These are phyloP conservation scores for Begonia masoniana DNA, from an alignment of 306 rosid genomes.

Conservation along the genomic window DNA sequence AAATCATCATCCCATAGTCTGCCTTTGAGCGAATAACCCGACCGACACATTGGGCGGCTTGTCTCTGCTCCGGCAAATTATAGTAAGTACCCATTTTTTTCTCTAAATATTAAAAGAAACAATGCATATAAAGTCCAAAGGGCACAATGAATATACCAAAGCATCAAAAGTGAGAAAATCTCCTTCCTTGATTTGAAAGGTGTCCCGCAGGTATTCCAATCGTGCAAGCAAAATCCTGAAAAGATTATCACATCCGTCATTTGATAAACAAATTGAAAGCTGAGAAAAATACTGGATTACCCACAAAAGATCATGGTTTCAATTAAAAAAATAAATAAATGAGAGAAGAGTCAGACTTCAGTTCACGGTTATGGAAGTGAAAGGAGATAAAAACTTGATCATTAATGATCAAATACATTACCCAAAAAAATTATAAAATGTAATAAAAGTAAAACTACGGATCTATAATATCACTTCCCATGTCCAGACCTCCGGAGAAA, in stretches of 20 bases:
- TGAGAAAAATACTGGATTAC: not conserved
- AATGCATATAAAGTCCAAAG: not conserved
- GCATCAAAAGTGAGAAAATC: conserved; percentile 96
- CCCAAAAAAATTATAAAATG: too few relatives aligned
- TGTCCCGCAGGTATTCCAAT: conserved; percentile 67
- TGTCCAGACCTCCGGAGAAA: too few relatives aligned
- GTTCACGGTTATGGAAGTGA: too few relatives aligned
- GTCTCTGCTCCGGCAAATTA: conserved; percentile 48
- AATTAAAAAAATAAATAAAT: too few relatives aligned
- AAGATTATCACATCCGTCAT: not conserved
- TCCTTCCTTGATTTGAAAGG: conserved; percentile 90
- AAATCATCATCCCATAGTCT: conserved; percentile 98
- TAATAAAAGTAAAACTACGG: too few relatives aligned
- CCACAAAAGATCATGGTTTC: too few relatives aligned
- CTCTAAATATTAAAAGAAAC: conserved; percentile 5
- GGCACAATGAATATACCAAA: conserved; percentile 35
- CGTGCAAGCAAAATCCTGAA: conserved; percentile 86
- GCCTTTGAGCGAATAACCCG: conserved; percentile 95
- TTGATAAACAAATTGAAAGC: not conserved
- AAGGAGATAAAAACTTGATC: too few relatives aligned
- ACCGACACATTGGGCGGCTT: conserved; percentile 97
- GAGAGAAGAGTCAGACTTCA: too few relatives aligned
- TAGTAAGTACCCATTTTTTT: conserved; percentile 3
- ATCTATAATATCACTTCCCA: too few relatives aligned
- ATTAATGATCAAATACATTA: too few relatives aligned